Base-by-base conservation (phyloP, 768 basidiomycete species). In the Baorangia bicolor region DNA sequence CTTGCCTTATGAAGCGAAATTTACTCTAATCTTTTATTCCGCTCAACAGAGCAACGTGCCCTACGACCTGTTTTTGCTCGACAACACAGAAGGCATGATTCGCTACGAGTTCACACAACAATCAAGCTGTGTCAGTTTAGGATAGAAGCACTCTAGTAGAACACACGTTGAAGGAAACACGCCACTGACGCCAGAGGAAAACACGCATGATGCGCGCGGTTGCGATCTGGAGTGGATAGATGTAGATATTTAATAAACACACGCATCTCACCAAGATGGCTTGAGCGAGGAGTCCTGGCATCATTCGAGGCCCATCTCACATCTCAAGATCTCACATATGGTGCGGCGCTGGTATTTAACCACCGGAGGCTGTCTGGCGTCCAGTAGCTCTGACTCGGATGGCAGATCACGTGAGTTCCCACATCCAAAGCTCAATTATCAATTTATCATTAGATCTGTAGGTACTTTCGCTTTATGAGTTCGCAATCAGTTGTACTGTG, bases 401-500 rank as follows among this genome's bases (percentile, higher is more conserved):
- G 30, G 40, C 18, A 48, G 31, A 39, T 69, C 67, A 60, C 65
- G 64, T 66, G 64, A 3, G 1, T 35, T 44, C 51, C 27, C 46
- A 41, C 25, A 52, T n/a, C 43, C n/a, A 14, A n/a, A 38, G 35
- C 11, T 28, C 30, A 9, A n/a, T n/a, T n/a, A n/a, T n/a, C n/a
- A n/a, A 27, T 9, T 33, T 16, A 38, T 45, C 44, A 12, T 3
- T n/a, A 33, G 28, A 55, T 43, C 38, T 31, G 38, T 44, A 31
- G 35, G 18, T 40, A 30, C 44, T n/a, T 21, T 55, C 13, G 16
- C 46, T 55, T 51, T 30, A 80, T 80, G 78, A 77, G 61, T 61
- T 66, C 76, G 13, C 62, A 67, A 30, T 42, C 61, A 20, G 70
- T 70, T 18, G 68, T 84, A 45, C 56, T 71, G 50, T 92, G 90